Percentiles rank a stretch among this genome's conserved stretches.
Evolutionary conservation across 2,329 filamentous ascomycete genomes (phyloP).

Genomic region (Chrysoporthe puriensis): DNA sequence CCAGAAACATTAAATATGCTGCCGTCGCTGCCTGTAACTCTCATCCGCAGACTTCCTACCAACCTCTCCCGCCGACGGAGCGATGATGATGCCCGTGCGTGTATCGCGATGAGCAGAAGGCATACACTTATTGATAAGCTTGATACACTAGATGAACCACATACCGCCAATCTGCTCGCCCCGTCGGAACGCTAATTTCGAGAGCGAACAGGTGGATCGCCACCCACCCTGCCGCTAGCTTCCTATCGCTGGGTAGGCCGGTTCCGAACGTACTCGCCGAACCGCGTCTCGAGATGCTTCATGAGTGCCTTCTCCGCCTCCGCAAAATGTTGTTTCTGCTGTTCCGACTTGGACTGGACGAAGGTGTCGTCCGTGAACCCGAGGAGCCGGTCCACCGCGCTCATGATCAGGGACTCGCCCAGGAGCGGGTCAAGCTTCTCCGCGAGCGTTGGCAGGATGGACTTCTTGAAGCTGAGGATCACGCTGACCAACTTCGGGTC

Average conservation of each 20-base stretch:
- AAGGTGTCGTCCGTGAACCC: constrained; percentile 50
- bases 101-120: background rate
- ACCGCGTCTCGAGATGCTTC: constrained; percentile 32
- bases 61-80: background rate
- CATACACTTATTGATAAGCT: background rate
- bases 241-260: constrained; percentile 8
- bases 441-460: constrained; percentile 48
- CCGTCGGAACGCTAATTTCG: background rate
- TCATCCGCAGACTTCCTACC: no score
- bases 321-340: constrained; percentile 36
- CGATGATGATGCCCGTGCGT: background rate
- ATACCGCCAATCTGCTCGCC: background rate
- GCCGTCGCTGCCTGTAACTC: background rate
- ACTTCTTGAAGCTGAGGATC: constrained; percentile 50
- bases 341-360: constrained; percentile 34
- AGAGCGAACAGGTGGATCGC: no score
- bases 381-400: constrained; percentile 54
- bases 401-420: constrained; percentile 52
- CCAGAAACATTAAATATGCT: background rate
- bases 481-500: constrained; percentile 46
- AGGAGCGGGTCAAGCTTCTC: constrained; percentile 44
- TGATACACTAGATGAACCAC: background rate
- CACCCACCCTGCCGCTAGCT: background rate
- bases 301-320: constrained; percentile 40
- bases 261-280: constrained; percentile 30